Base-by-base conservation (phyloP, 495 filamentous ascomycete species). In the Aspergillus asperescens region DNA sequence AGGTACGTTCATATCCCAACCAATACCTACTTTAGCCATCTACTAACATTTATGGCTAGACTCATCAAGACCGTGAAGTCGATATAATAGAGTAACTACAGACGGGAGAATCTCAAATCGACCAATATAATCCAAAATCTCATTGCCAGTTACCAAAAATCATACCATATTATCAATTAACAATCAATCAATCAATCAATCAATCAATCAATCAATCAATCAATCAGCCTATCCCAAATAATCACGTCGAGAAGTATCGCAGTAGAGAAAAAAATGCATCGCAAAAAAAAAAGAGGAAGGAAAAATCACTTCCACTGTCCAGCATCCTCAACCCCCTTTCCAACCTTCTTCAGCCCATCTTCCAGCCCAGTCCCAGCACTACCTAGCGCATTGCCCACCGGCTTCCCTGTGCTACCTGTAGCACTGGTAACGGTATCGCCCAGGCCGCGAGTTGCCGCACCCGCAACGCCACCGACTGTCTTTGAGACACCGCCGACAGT, bases 381-480 rank as follows among this genome's bases (percentile, higher is more conserved):
- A 9, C 80, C 76, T 37, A 90, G 54, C 0, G 78, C 84, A 60
- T 88, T 79, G 0, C 85, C 85, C 1, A 90, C 71, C 3, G 83
- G 81, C 58, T 78, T 77, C 22, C 84, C 86, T 15, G 79, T 62
- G 25, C 76, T 82, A 1, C 85, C 86, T 1, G 82, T 82, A 0
- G 79, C 80, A 39, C 77, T 76, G 15, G 67, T 82, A 52, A 88
- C 69, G 1, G 81, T 85, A 68, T 85, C 73, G 5, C 83, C 84
- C 2, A 87, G 15, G 0, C 83, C 83, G 12, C 85, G 77, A 6
- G 80, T 77, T 1, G 81, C 82, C 4, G 84, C 84, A 34, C 86
- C 86, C 1, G 86, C 76, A 1, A 89, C 76, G 29, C 81, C 82
- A 23, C 86, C 86, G 6, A 82, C 79, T 1, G 86, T 89, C 51